Base-by-base conservation (phyloP, 2,329 filamentous ascomycete genomes). In the Moelleriella libera region DNA sequence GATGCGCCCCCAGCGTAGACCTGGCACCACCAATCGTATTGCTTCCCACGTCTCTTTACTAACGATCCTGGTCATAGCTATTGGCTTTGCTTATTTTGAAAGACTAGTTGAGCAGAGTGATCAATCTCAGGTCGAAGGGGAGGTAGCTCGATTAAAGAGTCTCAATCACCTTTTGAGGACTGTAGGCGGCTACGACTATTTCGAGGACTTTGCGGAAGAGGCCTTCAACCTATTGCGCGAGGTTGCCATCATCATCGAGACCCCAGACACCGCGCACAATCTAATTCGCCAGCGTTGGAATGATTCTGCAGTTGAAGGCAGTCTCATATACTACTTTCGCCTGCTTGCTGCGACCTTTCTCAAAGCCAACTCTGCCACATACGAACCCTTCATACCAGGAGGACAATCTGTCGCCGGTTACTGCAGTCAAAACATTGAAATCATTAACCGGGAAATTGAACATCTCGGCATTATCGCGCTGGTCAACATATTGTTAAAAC, bases 41-140 rank as follows among this genome's bases (percentile, higher is more conserved):
- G 21, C 21, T 37, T 12, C 12, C 32, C 32, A 37, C 32, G 32
- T 37, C 8, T 8, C 34, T n/a, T 34, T 30, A 14, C 9, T 29
- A 41, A 28, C 11, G 21, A 21, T 21, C 29, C 29, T 32, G 11
- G 7, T 45, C 8, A 21, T 30, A 97, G 92, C 90, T 46, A 85
- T 95, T 60, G 88, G 83, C 29, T 98, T 94, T 64, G 82, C 82
- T 53, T 97, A 96, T 65, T 95, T 94, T 60, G 92, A 98, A 66
- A 83, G 80, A 43, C 74, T 97, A 47, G 72, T 90, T 56, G 77
- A 79, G 53, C 68, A 76, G 44, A 80, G 78, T 55, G 80, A 88
- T 60, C 68, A 70, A 49, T 68, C 69, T 52, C 78, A 80, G 54
- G 71, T 94, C 49, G 72, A 81, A 37, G 75, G 75, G 54, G 90